These are phyloP conservation scores for Hamigera avellanea DNA, from an alignment of 495 filamentous ascomycete genomes.

Conservation along the genomic window DNA sequence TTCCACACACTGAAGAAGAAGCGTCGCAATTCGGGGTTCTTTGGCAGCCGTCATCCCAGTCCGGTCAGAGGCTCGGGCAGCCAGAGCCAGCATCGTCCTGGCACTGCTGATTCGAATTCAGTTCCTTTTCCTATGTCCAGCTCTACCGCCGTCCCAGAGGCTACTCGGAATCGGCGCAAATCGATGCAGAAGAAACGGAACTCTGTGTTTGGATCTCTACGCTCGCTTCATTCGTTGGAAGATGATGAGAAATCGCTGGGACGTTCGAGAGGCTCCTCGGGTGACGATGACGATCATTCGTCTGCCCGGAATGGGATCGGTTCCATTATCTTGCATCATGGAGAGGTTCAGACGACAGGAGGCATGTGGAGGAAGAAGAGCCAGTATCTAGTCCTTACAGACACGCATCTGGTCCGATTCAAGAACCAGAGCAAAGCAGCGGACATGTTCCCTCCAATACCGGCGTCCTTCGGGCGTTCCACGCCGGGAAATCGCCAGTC, in stretches of 20 bases:
- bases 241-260: slow-evolving; percentile 32
- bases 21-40: slow-evolving; percentile 36
- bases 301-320: slow-evolving; percentile 25
- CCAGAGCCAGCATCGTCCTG: slow-evolving; percentile 15
- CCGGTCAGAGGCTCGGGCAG: slow-evolving; percentile 7
- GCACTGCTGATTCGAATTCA: slow-evolving; percentile 18
- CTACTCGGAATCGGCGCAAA: slow-evolving; percentile 25
- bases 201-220: slow-evolving; percentile 47
- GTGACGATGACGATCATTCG: slow-evolving; percentile 19
- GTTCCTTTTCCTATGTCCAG: slow-evolving; percentile 10
- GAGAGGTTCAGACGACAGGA: slow-evolving; percentile 68
- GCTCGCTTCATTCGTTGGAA: slow-evolving; percentile 37
- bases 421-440: slow-evolving; percentile 62
- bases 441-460: slow-evolving; percentile 48
- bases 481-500: slow-evolving; percentile 38
- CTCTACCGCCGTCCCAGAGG: slow-evolving; percentile 16
- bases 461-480: slow-evolving; percentile 26
- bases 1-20: slow-evolving; percentile 22
- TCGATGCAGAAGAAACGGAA: slow-evolving; percentile 36
- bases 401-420: slow-evolving; percentile 70
- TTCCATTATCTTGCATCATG: slow-evolving; percentile 49
- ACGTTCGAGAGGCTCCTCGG: slow-evolving; percentile 22
- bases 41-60: slow-evolving; percentile 21
- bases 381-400: slow-evolving; percentile 85
- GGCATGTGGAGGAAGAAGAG: slow-evolving; percentile 75